Conservation (phyloP, 2,329 filamentous ascomycete genomes). For the Diaporthe sp. region DNA sequence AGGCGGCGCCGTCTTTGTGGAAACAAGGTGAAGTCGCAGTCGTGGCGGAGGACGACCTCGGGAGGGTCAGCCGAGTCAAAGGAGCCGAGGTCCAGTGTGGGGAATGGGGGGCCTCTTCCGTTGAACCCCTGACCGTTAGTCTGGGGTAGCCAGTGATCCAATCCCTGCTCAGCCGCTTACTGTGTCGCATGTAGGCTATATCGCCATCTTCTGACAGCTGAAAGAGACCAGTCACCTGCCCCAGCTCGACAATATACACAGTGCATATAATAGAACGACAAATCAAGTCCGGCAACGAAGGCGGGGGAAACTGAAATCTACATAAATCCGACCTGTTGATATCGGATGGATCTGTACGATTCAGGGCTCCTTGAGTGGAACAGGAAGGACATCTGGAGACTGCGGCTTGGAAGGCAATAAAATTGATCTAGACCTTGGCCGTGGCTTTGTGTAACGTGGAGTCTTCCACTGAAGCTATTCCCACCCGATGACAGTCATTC, state of each 20-base stretch:
- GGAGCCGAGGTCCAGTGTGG: slow-evolving; percentile 34
- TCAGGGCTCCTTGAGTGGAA: background rate
- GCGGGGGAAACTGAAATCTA: background rate
- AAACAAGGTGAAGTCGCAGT: background rate
- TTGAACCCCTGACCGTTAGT: slow-evolving; percentile 12
- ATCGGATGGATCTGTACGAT: no score
- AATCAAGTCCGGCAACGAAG: no score
- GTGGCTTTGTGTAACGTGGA: background rate
- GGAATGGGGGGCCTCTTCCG: background rate
- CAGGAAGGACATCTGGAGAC: no score
- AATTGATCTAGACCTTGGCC: no score
- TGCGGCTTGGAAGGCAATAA: background rate
- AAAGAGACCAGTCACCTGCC: slow-evolving; percentile 16
- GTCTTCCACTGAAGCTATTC: background rate
- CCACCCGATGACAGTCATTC: background rate
- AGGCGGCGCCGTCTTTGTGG: background rate
- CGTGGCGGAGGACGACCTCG: background rate
- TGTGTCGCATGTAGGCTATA: background rate
- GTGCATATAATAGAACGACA: background rate
- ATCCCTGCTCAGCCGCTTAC: slow-evolving; percentile 14
- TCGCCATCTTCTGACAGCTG: slow-evolving; percentile 20
- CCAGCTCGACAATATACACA: background rate
- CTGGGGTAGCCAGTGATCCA: slow-evolving; percentile 18
- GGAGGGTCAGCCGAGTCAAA: slow-evolving; percentile 13
- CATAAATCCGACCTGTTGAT: background rate